Evolutionary conservation across 148 eudicot genomes (phyloP).

Genomic region (Arctostaphylos glauca): DNA sequence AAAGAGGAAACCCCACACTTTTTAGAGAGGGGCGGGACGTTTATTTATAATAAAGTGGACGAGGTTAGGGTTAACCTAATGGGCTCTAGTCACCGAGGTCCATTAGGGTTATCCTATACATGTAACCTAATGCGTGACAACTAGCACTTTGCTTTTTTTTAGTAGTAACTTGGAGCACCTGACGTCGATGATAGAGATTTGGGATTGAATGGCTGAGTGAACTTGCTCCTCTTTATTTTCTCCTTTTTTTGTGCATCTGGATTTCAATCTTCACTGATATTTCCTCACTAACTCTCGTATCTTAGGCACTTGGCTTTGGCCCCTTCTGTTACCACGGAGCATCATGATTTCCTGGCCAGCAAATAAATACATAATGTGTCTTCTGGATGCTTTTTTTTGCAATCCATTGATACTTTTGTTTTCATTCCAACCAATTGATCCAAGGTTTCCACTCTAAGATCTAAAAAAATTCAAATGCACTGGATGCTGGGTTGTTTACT

Average conservation of each 20-base stretch:
- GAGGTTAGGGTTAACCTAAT: too few species aligned
- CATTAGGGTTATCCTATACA: too few species aligned
- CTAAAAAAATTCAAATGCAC: not conserved
- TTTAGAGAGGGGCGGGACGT: too few species aligned
- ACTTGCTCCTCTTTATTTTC: not conserved
- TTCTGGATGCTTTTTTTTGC: not conserved
- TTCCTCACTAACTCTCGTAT: not conserved
- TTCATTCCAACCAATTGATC: not conserved
- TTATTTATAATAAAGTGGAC: too few species aligned
- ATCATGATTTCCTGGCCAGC: not conserved
- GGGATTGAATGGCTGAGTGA: constrained; percentile 1
- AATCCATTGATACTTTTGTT: not conserved
- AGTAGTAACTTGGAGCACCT: not conserved
- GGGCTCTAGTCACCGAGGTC: too few species aligned
- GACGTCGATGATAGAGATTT: not conserved
- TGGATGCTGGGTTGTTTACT: not conserved
- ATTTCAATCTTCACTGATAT: not conserved
- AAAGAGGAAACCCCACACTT: too few species aligned
- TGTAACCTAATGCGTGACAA: too few species aligned
- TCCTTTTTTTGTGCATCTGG: not conserved
- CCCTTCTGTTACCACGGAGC: not conserved
- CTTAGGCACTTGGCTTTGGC: not conserved
- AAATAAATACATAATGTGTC: not conserved
- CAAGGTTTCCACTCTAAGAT: not conserved
- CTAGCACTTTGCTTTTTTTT: constrained; percentile 10